Evolutionary conservation across 2,329 filamentous ascomycete species (phyloP), one percentile per base, ranked within the genome.

Genomic region (Hypoxylon sp.): DNA sequence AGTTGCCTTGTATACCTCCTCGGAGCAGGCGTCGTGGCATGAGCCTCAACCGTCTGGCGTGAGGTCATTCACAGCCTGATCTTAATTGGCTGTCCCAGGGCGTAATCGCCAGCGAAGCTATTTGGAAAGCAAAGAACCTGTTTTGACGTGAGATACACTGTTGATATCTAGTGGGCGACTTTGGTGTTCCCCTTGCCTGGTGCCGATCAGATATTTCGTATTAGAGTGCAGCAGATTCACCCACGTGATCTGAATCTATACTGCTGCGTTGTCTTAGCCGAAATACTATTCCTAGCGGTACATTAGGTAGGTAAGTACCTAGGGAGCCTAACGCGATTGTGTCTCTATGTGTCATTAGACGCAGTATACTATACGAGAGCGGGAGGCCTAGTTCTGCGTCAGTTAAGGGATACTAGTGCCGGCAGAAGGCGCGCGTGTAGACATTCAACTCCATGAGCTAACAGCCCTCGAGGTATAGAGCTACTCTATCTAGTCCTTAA

Each of bases 111-210:
- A 44, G 18, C 36, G 14, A 36, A 40, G 33, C 26, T 16, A 44
- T 45, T 40, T 40, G 36, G 32, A 8, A 11, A 38, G 6, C 5
- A 38, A 7, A 38, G n/a, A n/a, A 40, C 9, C 36, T 8, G 36
- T 40, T 18, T 40, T 3, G n/a, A n/a, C 36, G 16, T 4, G 36
- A 20, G 16, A 6, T 20, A 40, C 7, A 16, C 36, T 14, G 9
- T 20, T 20, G 7, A 11, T 16, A 11, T 40, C 6, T 18, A 18
- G 1, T 20, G 36, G 20, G 16, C n/a, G 12, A 40, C 1, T 40
- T 1, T 7, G 4, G 3, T 6, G 11, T 4, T 57, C 30, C 54
- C 54, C 54, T 57, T 57, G 18, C 54, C 45, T 57, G 33, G 50
- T 33, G 54, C 24, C 32, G 18, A 30, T 32, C 54, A 14, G 20